Evolutionary conservation across 2,329 filamentous ascomycete genomes (phyloP), one percentile per base, ranked within the genome.

Genomic region (Zarea fungicola): DNA sequence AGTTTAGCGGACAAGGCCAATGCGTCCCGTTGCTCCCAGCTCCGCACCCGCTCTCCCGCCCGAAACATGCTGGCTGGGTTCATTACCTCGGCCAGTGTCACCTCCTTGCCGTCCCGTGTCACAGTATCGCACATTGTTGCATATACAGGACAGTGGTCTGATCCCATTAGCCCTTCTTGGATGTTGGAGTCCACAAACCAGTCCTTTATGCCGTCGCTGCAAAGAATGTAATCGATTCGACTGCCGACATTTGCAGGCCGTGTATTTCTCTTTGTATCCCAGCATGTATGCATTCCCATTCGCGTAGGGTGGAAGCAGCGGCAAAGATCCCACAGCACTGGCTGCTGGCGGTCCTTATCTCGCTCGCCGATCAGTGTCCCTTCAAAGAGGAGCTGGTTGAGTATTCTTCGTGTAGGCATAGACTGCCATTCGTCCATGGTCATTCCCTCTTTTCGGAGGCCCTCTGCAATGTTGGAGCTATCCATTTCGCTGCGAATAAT

Each of bases 71-170:
- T 86, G 1, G 73, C 61, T 0, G 87, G 85, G 56, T 93, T 96
- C 77, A 96, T 80, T 43, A 93, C 65, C 60, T 96, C 89, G 23
- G 75, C 65, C 3, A 89, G 70, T 56, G 83, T 64, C 3, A 77
- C 63, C 39, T 78, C 65, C 37, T 70, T 59, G 1, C 71, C 76
- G 13, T 74, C 65, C 6, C 77, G 56, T 0, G 61, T 59, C 2
- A 96, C 78, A 3, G 61, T 71, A 29, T 91, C 81, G 16, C 83
- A 81, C 21, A 95, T 73, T 3, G 78, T 76, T 1, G 84, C 89
- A 64, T 86, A 97, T 1, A 97, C 92, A 0, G 93, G 93, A 59
- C 93, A 99, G 65, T 99, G 93, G 62, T 99, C 93, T 2, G 92
- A 97, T 0, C 93, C 93, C 77, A 95, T 85, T 19, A 97, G 71